Conservation (phyloP, 202 grass and related monocot genomes). For the Hordeum pubiflorum region DNA sequence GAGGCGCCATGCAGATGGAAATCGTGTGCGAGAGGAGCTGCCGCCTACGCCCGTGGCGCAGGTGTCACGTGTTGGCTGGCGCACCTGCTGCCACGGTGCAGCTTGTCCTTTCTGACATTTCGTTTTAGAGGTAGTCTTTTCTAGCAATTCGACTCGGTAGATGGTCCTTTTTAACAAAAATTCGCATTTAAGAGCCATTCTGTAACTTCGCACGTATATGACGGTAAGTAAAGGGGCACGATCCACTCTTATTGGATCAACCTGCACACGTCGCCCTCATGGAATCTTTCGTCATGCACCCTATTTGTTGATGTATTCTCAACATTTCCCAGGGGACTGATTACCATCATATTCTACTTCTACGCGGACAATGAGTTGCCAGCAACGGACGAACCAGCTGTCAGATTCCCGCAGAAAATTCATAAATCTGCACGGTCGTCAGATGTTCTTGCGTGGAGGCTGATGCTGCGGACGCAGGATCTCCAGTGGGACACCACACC, state of each 20-base stretch:
- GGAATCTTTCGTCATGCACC: constrained; percentile 11
- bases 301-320: neutral
- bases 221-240: neutral
- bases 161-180: too few species aligned
- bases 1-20: too few species aligned
- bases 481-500: neutral
- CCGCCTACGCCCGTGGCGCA: too few species aligned
- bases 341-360: neutral
- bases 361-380: neutral
- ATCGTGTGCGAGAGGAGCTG: too few species aligned
- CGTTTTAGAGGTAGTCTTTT: too few species aligned
- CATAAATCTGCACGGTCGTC: neutral
- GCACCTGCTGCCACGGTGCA: too few species aligned
- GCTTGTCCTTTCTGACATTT: too few species aligned
- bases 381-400: neutral
- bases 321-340: neutral
- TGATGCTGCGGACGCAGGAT: neutral
- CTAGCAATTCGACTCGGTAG: too few species aligned
- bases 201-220: too few species aligned
- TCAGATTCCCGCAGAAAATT: neutral
- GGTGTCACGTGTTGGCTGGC: too few species aligned
- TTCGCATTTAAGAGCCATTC: too few species aligned
- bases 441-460: neutral
- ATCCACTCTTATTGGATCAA: neutral
- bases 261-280: neutral